Evolutionary conservation across 148 eudicot species (phyloP), one percentile per base, ranked within the genome.

Genomic region (Nyssa sinensis): DNA sequence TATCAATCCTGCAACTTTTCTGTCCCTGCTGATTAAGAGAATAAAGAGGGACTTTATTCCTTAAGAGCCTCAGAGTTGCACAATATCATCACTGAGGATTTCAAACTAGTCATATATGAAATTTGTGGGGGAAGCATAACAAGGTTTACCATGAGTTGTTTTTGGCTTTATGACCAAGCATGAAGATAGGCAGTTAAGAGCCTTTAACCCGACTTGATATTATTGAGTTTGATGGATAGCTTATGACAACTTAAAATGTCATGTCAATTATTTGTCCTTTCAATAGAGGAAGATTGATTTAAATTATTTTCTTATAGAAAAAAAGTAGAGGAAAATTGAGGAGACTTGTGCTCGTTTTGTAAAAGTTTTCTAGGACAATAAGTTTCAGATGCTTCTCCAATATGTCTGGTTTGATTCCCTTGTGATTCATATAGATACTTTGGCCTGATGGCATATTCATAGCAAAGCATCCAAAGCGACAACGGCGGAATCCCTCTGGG

Each of bases 361-460:
- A n/a, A n/a, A n/a, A n/a, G n/a, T n/a, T n/a, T n/a, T n/a, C n/a
- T n/a, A n/a, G n/a, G n/a, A n/a, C n/a, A n/a, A n/a, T n/a, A n/a
- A n/a, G n/a, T n/a, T n/a, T n/a, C 55, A 53, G 75, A 24, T 39
- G 67, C 21, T 31, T 16, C 31, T 49, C n/a, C 39, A 0, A 61
- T 47, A 58, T 59, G 27, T 67, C 8, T 16, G 17, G 23, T 29
- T 69, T 80, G 44, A 53, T 71, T 61, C 58, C 44, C 27, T 16
- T 73, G 19, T 74, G 63, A 14, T 71, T 29, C 64, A n/a, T 7
- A 16, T 62, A 95, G 99, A 88, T 93, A 78, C 94, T 95, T 78
- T 95, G 99, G 99, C 99, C 99, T 70, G 99, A 95, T 82, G 99
- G 99, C 51, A 90, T 92, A 81, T 95, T 95, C 77, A 76, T 95